These are phyloP conservation scores for Scutellaria galericulata DNA, from an alignment of 257 asterid species.

Conservation along the genomic window DNA sequence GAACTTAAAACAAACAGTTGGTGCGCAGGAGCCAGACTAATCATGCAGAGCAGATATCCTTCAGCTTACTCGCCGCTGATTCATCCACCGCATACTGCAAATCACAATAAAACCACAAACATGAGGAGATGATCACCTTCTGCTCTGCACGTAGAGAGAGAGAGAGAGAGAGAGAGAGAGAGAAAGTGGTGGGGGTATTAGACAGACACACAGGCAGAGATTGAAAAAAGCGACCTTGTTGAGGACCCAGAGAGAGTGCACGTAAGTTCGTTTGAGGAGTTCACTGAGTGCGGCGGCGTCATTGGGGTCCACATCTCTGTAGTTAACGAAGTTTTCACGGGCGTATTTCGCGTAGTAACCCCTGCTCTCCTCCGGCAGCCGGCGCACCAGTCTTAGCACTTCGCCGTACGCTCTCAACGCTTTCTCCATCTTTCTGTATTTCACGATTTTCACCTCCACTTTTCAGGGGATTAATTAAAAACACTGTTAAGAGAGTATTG, in stretches of 20 bases:
- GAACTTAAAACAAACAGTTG: constrained; percentile 57
- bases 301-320: constrained; percentile 66
- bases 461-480: too few species aligned
- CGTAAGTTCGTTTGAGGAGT: constrained; percentile 76
- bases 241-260: constrained; percentile 84
- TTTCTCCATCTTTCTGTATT: constrained; percentile 63
- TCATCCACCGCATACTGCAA: constrained; percentile 78
- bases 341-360: constrained; percentile 85
- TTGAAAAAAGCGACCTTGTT: constrained; percentile 58
- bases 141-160: not conserved
- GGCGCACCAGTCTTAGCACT: constrained; percentile 84
- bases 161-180: not conserved
- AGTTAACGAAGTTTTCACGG: constrained; percentile 95
- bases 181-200: too few species aligned
- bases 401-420: constrained; percentile 83
- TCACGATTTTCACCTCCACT: constrained; percentile 27
- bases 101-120: constrained; percentile 9
- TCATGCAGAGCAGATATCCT: constrained; percentile 60
- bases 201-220: too few species aligned
- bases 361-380: constrained; percentile 75
- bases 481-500: too few species aligned
- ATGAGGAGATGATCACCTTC: constrained; percentile 4
- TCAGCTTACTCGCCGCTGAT: constrained; percentile 72
- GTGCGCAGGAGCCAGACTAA: constrained; percentile 36
- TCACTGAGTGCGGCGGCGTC: constrained; percentile 59